Conservation (phyloP, 345 rosid genomes). For the Salix koriyanagi region DNA sequence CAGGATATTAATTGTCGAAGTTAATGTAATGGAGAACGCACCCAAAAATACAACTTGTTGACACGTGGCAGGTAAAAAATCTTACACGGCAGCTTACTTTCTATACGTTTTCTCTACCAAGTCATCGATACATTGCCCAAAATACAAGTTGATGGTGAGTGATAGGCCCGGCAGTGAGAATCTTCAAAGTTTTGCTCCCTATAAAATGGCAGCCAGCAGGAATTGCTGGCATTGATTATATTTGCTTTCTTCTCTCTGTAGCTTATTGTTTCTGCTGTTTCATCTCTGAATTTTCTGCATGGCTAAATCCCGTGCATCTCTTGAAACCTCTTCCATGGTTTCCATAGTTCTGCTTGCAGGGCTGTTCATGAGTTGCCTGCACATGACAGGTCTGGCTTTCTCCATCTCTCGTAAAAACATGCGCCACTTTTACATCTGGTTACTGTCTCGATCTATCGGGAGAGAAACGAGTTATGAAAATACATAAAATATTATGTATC, state of each 20-base stretch:
- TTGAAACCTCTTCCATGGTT: neutral
- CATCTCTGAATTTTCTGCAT: neutral
- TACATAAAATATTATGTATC: too few species aligned
- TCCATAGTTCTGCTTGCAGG: neutral
- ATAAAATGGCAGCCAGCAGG: neutral
- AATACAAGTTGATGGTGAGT: too few species aligned
- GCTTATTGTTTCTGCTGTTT: neutral
- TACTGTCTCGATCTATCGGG: too few species aligned
- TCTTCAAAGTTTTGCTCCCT: neutral
- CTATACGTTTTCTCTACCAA: too few species aligned
- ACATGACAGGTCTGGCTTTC: slow-evolving; percentile 5
- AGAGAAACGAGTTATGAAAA: too few species aligned
- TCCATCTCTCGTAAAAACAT: neutral
- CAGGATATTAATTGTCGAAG: too few species aligned
- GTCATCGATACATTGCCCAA: too few species aligned
- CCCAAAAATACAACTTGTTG: too few species aligned
- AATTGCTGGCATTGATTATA: neutral
- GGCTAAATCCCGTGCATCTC: neutral
- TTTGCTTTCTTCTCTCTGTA: neutral
- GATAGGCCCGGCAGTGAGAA: neutral
- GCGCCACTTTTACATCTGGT: neutral
- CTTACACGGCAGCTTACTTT: too few species aligned
- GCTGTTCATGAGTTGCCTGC: neutral
- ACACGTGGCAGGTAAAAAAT: too few species aligned
- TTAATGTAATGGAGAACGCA: too few species aligned